A percentile compares a stretch with the other conserved stretches of the same genome.
These are phyloP conservation scores for Tulasnella calospora DNA, from an alignment of 768 basidiomycete species.

Conservation along the genomic window DNA sequence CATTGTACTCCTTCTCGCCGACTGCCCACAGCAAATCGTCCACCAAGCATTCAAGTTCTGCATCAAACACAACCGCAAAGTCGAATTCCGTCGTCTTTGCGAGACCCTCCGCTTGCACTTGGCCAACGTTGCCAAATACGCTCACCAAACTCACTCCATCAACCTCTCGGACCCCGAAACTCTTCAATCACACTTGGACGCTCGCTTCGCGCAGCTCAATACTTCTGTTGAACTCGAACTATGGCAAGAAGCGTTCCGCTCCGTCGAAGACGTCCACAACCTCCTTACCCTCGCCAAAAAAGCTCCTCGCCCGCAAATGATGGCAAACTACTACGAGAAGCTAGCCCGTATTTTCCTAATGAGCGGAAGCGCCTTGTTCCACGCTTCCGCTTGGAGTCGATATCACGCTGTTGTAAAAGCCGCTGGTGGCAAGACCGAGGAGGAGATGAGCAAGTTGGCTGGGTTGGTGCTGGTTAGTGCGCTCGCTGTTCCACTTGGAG, in stretches of 20 bases:
- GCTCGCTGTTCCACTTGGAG: slow-evolving; percentile 83
- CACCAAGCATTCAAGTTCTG: slow-evolving; percentile 98
- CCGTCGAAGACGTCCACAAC: slow-evolving; percentile 96
- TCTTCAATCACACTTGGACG: slow-evolving; percentile 92
- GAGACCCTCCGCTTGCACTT: slow-evolving; percentile 95
- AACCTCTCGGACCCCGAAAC: slow-evolving; percentile 94
- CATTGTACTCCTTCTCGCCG: neutral
- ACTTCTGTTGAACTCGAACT: slow-evolving; percentile 96
- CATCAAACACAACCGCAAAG: slow-evolving; percentile 85
- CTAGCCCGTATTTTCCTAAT: slow-evolving; percentile 94
- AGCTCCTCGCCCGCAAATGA: slow-evolving; percentile 87
- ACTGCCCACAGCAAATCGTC: slow-evolving; percentile 67
- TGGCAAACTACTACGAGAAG: slow-evolving; percentile 99
- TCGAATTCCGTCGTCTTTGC: slow-evolving; percentile 94
- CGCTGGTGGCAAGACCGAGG: slow-evolving; percentile 69
- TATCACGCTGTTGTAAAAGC: slow-evolving; percentile 70
- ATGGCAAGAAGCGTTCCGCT: slow-evolving; percentile 98
- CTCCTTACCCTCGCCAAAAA: slow-evolving; percentile 91
- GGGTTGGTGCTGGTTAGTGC: slow-evolving; percentile 90
- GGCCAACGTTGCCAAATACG: slow-evolving; percentile 89
- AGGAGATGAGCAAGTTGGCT: slow-evolving; percentile 73
- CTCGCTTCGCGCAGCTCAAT: slow-evolving; percentile 93
- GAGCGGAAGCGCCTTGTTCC: slow-evolving; percentile 89
- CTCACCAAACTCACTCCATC: slow-evolving; percentile 89
- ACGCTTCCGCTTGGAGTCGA: slow-evolving; percentile 91